Percentiles rank a stretch among this genome's conserved stretches.
Conservation (phyloP, 257 asterid species). For the Schizonepeta tenuifolia region DNA sequence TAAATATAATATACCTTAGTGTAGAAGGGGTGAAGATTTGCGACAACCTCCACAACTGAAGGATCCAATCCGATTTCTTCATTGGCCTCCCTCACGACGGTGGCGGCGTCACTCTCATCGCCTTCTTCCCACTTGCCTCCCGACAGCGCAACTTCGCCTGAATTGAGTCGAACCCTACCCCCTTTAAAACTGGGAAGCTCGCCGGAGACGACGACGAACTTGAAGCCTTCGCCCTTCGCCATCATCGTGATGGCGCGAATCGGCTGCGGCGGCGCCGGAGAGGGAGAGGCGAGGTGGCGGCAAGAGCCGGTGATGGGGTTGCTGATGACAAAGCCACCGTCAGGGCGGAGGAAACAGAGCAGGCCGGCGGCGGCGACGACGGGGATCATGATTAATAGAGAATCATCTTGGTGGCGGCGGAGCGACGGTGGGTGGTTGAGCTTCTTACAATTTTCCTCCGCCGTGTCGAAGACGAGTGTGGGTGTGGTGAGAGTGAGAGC, state of each 20-base stretch:
- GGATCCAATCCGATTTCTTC: conserved; percentile 94
- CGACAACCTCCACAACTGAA: conserved; percentile 60
- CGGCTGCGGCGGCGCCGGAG: conserved; percentile 27
- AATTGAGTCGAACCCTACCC: conserved; percentile 43
- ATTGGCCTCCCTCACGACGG: conserved; percentile 87
- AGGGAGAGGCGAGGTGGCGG: conserved; percentile 37
- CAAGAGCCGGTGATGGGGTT: conserved; percentile 59
- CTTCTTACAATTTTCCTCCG: conserved; percentile 63
- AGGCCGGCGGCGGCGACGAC: conserved; percentile 85
- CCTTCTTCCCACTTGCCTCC: conserved; percentile 83
- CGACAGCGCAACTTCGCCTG: conserved; percentile 76
- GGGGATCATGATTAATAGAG: conserved; percentile 53
- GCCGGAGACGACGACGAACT: conserved; percentile 53
- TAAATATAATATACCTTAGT: conserved; percentile 53
- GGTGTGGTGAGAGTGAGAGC: conserved; percentile 19
- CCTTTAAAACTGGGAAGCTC: conserved; percentile 54
- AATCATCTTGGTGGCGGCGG: neutral
- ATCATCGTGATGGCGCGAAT: conserved; percentile 68
- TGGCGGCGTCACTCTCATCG: conserved; percentile 56
- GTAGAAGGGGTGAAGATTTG: conserved; percentile 60
- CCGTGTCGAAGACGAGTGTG: conserved; percentile 56
- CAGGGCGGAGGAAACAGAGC: conserved; percentile 53
- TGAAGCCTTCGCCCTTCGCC: conserved; percentile 44
- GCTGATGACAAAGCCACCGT: conserved; percentile 43
- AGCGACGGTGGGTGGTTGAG: conserved; percentile 32